phyloP scores from a whole-genome alignment of 139 green algal genomes.

The Edaphochlamys debaryana region DNA sequence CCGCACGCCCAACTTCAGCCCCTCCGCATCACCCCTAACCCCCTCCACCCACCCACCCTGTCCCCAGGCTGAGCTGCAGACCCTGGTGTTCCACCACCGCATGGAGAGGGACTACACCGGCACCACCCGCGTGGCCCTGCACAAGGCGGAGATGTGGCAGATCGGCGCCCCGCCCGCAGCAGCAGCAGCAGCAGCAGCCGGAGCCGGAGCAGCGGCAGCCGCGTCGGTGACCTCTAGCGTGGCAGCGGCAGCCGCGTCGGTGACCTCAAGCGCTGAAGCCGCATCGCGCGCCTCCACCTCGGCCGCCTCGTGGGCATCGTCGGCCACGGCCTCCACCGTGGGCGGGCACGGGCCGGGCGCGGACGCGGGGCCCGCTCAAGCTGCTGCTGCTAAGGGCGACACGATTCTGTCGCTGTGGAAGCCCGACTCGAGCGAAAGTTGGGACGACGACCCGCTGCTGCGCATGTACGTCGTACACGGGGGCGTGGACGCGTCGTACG shows the following conservation, averaged over 20 bases:
- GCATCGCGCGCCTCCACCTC: too few relatives aligned
- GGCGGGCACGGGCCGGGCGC: neutral
- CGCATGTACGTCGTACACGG: slow-evolving; percentile 57
- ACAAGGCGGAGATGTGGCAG: slow-evolving; percentile 42
- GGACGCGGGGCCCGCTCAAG: slow-evolving; percentile 16
- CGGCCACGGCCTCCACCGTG: neutral
- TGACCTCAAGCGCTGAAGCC: neutral
- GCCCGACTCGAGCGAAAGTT: neutral
- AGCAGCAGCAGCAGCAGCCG: slow-evolving; percentile 34
- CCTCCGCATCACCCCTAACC: neutral
- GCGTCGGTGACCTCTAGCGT: too few relatives aligned
- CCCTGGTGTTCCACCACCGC: slow-evolving; percentile 44
- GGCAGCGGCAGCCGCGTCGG: too few relatives aligned
- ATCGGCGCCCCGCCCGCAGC: slow-evolving; percentile 39
- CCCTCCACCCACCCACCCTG: neutral
- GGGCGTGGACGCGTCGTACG: slow-evolving; percentile 41
- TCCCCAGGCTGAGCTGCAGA: slow-evolving; percentile 33
- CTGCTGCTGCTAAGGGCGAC: neutral
- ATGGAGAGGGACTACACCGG: slow-evolving; percentile 53
- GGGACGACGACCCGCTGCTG: slow-evolving; percentile 57
- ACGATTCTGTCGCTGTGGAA: slow-evolving; percentile 3
- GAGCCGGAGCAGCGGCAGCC: too few relatives aligned
- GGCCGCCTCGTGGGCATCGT: too few relatives aligned
- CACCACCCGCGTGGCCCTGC: slow-evolving; percentile 52
- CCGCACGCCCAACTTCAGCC: neutral